Evolutionary conservation across 163 green algal genomes (phyloP).

Genomic region (Chlorella variabilis): DNA sequence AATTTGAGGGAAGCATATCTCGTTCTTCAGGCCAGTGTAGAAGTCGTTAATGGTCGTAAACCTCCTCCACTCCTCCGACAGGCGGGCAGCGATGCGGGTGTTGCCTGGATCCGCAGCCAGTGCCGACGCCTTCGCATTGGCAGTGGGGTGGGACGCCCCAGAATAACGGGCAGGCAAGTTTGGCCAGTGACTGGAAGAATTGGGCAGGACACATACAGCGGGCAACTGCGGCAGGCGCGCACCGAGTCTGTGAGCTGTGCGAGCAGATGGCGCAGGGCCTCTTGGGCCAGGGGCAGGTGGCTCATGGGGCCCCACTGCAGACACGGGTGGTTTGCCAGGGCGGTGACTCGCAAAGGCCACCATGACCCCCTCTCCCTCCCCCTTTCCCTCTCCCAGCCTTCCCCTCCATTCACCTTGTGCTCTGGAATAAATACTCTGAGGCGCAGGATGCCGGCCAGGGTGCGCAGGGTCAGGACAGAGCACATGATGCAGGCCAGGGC

Average conservation of each 20-base stretch:
- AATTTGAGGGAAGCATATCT: constrained; percentile 45
- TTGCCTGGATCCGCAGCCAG: constrained; percentile 31
- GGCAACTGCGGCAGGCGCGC: not conserved
- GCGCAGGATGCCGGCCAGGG: constrained; percentile 9
- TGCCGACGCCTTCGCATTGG: not conserved
- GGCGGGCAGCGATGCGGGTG: constrained; percentile 8
- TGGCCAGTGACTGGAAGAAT: not conserved
- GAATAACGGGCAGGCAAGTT: not conserved
- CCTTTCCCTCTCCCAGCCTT: not conserved
- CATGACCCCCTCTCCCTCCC: not conserved
- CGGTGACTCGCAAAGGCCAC: not conserved
- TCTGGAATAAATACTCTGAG: constrained; percentile 12
- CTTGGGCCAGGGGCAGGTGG: constrained; percentile 46
- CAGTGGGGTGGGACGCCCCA: not conserved
- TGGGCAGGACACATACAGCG: not conserved
- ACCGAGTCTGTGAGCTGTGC: constrained; percentile 2
- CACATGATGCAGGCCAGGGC: constrained; percentile 32
- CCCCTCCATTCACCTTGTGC: too few species aligned
- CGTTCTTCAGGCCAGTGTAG: constrained; percentile 35
- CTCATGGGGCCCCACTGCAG: constrained; percentile 48
- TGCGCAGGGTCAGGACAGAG: constrained; percentile 28
- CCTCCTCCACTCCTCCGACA: not conserved
- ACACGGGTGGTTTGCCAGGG: not conserved
- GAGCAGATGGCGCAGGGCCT: constrained; percentile 30
- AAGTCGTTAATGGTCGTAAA: constrained; percentile 43